Evolutionary conservation across 805 yeast species (phyloP), one percentile per base, ranked within the genome.

Genomic region (Scheffersomyces amazonensis): DNA sequence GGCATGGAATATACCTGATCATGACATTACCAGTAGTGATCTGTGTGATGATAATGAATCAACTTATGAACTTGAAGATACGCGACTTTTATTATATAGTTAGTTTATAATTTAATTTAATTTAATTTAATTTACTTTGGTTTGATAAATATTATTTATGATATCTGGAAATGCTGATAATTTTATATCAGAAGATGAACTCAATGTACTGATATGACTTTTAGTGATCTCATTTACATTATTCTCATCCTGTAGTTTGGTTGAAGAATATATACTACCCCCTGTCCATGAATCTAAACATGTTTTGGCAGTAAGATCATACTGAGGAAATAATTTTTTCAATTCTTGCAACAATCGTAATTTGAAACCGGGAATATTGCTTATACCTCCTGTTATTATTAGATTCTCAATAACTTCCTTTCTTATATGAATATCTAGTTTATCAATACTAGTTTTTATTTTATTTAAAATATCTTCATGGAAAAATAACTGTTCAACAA

Each of bases 211-310:
- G 6, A 27, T 6, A 13, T 27, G 11, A 27, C 15, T 9, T 10
- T 15, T 13, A 13, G 30, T 27, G 5, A 27, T 27, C 11, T 27
- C 30, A 21, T 21, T 21, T 8, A 8, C 10, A 21, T 21, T 21
- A 21, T 21, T 21, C 7, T 21, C 39, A 17, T 54, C 46, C 5
- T 36, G 35, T 18, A 54, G 36, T 1, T 49, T 42, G 2, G 54
- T 47, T 2, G 62, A 48, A 21, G 48, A 49, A 37, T 62, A 64
- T 20, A 61, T 40, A 2, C 68, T 62, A 19, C 56, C 50, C 3
- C 66, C 66, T 7, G 50, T 42, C 68, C 68, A 64, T 2, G 60
- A 40, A 1, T 68, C 67, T 11, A 62, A 43, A 3, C 56, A 30
- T n/a, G 35, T 25, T n/a, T 21, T 37, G 28, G 43, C 41, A 9